phyloP scores from a whole-genome alignment of 768 basidiomycete genomes.

The Kwoniella dendrophila region DNA sequence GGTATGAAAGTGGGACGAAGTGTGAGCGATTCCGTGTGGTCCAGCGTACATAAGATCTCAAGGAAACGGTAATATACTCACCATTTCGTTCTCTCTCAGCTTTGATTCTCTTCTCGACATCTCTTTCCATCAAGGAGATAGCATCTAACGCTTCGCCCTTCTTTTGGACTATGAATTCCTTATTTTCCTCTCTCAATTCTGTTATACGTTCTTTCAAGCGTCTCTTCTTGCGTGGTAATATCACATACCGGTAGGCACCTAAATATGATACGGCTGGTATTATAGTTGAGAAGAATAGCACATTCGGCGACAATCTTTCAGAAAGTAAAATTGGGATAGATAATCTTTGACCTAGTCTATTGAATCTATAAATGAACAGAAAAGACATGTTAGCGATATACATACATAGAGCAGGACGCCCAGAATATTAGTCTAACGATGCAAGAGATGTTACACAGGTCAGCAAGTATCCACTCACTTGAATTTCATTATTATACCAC shows the following conservation, averaged over 20 bases:
- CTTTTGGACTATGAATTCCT: conserved; percentile 68
- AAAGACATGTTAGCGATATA: neutral
- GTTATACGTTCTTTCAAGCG: conserved; percentile 62
- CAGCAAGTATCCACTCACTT: conserved; percentile 28
- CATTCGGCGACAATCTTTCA: conserved; percentile 47
- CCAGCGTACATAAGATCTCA: too few species aligned
- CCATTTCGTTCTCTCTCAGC: conserved; percentile 71
- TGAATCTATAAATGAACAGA: conserved; percentile 41
- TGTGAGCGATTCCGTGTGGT: neutral
- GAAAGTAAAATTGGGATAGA: conserved; percentile 54
- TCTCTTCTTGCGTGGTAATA: conserved; percentile 51
- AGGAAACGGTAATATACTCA: too few species aligned
- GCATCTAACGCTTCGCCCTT: conserved; percentile 69
- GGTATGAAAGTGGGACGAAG: neutral
- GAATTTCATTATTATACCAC: conserved; percentile 51
- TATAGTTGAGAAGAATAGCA: conserved; percentile 51
- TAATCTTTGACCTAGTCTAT: conserved; percentile 56
- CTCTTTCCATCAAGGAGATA: conserved; percentile 66
- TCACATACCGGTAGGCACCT: conserved; percentile 54
- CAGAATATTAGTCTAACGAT: neutral
- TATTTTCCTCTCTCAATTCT: conserved; percentile 65
- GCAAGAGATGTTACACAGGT: neutral
- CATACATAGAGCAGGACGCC: neutral
- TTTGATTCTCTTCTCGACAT: conserved; percentile 67
- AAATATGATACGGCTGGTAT: conserved; percentile 54